Conservation (phyloP, 2,329 filamentous ascomycete genomes). For the Metarhizium rileyi region DNA sequence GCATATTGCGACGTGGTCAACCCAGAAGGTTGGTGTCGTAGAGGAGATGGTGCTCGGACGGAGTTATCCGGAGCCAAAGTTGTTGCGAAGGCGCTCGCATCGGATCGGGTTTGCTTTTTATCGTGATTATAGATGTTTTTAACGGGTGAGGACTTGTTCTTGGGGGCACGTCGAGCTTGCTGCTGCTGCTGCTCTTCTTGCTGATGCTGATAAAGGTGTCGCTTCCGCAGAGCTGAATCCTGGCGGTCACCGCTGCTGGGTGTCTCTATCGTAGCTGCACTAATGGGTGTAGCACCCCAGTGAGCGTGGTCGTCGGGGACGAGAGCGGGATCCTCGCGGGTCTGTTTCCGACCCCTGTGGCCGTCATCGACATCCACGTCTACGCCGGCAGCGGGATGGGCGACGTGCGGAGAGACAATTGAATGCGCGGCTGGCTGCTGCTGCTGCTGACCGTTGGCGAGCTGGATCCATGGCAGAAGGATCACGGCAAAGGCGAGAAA, state of each 20-base stretch:
- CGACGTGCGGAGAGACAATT: constrained; percentile 1
- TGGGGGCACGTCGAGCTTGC: constrained; percentile 7
- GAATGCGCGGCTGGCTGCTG: constrained; percentile 23
- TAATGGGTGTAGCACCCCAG: constrained; percentile 22
- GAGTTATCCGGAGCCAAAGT: constrained; percentile 93
- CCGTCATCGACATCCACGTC: not conserved
- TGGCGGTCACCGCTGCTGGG: constrained; percentile 11
- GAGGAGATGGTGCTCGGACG: constrained; percentile 84
- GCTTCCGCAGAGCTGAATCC: not conserved
- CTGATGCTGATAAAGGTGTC: constrained; percentile 12
- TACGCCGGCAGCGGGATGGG: not conserved
- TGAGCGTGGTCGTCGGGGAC: constrained; percentile 6
- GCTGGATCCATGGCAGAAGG: constrained; percentile 42
- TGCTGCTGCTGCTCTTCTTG: constrained; percentile 13
- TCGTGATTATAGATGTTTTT: not conserved
- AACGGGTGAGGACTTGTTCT: constrained; percentile 2
- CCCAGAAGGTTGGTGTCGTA: constrained; percentile 52
- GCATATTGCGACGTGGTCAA: constrained; percentile 79
- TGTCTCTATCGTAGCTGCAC: constrained; percentile 14
- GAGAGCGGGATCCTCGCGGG: not conserved
- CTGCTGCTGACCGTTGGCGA: constrained; percentile 58
- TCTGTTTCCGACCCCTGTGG: constrained; percentile 6
- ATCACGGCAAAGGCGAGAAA: constrained; percentile 48
- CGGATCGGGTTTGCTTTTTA: constrained; percentile 35
- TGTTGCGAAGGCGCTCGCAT: constrained; percentile 85